Percentiles rank a stretch among this genome's conserved stretches.
Conservation (phyloP, 2,329 filamentous ascomycete genomes). For the Pseudogymnoascus sp. region DNA sequence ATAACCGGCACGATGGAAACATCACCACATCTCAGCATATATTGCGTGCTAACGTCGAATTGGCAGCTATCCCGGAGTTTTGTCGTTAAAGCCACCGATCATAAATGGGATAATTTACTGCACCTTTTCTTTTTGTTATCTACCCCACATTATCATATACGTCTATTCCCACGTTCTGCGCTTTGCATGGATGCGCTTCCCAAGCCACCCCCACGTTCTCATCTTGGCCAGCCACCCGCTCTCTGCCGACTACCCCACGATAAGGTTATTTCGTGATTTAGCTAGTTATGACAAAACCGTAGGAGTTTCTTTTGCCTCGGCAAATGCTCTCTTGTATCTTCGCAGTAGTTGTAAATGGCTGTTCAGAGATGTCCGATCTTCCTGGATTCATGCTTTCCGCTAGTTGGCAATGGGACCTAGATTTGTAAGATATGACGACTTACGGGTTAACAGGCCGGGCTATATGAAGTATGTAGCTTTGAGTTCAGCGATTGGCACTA, state of each 20-base stretch:
- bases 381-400: neutral
- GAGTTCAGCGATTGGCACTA: neutral
- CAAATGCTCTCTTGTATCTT: neutral
- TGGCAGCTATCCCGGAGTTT: neutral
- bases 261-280: neutral
- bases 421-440: neutral
- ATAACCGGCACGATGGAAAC: constrained; percentile 5
- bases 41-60: constrained; percentile 9
- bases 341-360: neutral
- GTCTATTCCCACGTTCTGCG: neutral
- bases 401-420: neutral
- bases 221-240: neutral
- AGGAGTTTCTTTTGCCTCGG: neutral
- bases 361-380: neutral
- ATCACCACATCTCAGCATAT: constrained; percentile 8
- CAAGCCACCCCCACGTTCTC: neutral
- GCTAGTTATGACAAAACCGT: neutral
- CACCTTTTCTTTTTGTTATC: neutral
- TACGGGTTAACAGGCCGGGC: neutral
- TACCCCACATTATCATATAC: neutral
- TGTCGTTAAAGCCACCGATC: neutral
- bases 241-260: neutral
- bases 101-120: neutral
- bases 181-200: neutral
- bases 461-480: neutral